Conservation (phyloP, 2,329 filamentous ascomycete species). For the Endocalyx cinctus region DNA sequence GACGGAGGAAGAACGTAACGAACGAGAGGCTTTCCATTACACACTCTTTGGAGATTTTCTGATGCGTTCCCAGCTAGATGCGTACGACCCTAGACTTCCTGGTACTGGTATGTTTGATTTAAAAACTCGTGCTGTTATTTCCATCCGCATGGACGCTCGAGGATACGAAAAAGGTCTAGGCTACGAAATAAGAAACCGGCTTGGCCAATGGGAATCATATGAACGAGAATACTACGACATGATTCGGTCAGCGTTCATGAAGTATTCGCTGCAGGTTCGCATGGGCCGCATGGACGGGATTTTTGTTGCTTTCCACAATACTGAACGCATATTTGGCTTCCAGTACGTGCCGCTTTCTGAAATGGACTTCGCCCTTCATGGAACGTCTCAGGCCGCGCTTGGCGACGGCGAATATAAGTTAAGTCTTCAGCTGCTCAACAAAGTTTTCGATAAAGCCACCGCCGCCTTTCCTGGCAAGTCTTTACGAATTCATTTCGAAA, state of each 20-base stretch:
- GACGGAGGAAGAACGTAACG: constrained; percentile 64
- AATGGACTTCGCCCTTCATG: constrained; percentile 89
- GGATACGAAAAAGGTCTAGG: constrained; percentile 71
- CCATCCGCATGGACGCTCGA: constrained; percentile 79
- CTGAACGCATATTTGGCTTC: constrained; percentile 92
- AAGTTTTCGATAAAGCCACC: constrained; percentile 71
- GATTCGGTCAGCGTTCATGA: constrained; percentile 89
- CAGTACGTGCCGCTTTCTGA: constrained; percentile 85
- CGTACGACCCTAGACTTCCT: constrained; percentile 77
- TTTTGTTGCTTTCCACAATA: constrained; percentile 95
- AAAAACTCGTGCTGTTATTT: constrained; percentile 88
- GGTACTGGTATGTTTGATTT: constrained; percentile 94
- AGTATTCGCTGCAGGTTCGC: constrained; percentile 93
- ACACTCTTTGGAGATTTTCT: constrained; percentile 82
- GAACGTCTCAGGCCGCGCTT: constrained; percentile 57
- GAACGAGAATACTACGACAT: constrained; percentile 97
- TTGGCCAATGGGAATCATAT: constrained; percentile 83
- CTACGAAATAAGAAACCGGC: constrained; percentile 76
- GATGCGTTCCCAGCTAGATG: constrained; percentile 93
- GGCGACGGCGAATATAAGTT: constrained; percentile 84
- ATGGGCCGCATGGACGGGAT: constrained; percentile 99
- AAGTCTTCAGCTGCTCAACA: constrained; percentile 74
- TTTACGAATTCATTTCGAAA: constrained; percentile 78
- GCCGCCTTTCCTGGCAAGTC: constrained; percentile 70
- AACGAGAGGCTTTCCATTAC: constrained; percentile 80